phyloP scores from a whole-genome alignment of 2,329 filamentous ascomycete species.

The Cytospora leucostoma region DNA sequence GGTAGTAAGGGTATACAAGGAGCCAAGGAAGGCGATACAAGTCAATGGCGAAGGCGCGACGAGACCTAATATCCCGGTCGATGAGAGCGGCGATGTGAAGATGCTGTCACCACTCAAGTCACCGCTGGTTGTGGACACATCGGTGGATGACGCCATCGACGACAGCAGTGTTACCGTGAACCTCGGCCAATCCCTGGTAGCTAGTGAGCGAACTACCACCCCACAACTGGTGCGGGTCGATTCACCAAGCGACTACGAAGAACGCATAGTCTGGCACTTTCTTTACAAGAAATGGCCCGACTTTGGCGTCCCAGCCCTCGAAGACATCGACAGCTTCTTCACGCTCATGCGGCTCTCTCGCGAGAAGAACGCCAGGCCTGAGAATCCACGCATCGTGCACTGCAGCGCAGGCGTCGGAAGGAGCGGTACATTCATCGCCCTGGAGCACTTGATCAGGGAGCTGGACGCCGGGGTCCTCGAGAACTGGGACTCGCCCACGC shows the following conservation, averaged over 20 bases:
- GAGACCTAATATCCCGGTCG: neutral
- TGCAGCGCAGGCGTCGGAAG: constrained; percentile 92
- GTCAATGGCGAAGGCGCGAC: constrained; percentile 8
- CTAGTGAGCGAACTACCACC: neutral
- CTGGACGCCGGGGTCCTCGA: constrained; percentile 72
- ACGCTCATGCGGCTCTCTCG: constrained; percentile 69
- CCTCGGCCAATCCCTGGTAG: neutral
- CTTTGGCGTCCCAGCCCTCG: constrained; percentile 75
- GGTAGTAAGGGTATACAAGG: constrained; percentile 49
- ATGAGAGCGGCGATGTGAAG: constrained; percentile 27
- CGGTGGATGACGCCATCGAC: constrained; percentile 1
- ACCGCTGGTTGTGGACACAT: neutral
- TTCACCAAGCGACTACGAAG: constrained; percentile 41
- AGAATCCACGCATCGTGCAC: constrained; percentile 79
- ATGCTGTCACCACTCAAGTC: constrained; percentile 27
- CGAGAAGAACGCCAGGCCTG: constrained; percentile 53
- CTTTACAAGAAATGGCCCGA: constrained; percentile 90
- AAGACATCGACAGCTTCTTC: constrained; percentile 68
- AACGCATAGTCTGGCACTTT: constrained; percentile 77
- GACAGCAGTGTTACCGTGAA: constrained; percentile 13
- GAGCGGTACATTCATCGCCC: constrained; percentile 91
- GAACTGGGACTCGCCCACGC: constrained; percentile 39
- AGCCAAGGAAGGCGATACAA: constrained; percentile 28
- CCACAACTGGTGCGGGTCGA: constrained; percentile 25
- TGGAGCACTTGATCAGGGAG: constrained; percentile 89